A percentile compares a stretch with the other conserved stretches of the same genome.
phyloP scores from a whole-genome alignment of 352 stramenopile species.

The Phytophthora constricta region DNA sequence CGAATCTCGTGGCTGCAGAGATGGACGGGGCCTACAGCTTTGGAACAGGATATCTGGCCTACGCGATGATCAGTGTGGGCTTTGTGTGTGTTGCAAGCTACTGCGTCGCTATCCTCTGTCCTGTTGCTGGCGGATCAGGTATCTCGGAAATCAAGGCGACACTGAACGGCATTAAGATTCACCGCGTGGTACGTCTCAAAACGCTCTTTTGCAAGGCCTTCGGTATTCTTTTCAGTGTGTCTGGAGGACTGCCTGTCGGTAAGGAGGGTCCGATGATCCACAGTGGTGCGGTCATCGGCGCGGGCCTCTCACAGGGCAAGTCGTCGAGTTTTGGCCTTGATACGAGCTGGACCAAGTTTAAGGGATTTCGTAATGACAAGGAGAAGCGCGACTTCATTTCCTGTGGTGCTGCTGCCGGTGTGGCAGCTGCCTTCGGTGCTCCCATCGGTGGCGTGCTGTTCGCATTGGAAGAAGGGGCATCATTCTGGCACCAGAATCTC shows the following conservation, averaged over 20 bases:
- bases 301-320: constrained; percentile 95
- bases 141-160: constrained; percentile 99
- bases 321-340: constrained; percentile 88
- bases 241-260: constrained; percentile 74
- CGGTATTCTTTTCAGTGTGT: constrained; percentile 87
- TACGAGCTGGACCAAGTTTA: constrained; percentile 90
- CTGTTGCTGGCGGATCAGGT: constrained; percentile 94
- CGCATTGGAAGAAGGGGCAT: constrained; percentile 97
- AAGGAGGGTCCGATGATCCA: constrained; percentile 94
- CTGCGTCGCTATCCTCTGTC: constrained; percentile 95
- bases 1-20: constrained; percentile 74
- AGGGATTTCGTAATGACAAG: constrained; percentile 94
- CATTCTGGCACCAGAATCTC: constrained; percentile 98
- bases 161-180: constrained; percentile 98
- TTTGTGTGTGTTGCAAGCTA: constrained; percentile 93
- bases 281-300: constrained; percentile 93
- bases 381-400: constrained; percentile 98
- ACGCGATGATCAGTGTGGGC: constrained; percentile 90
- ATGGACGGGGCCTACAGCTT: constrained; percentile 53
- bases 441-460: constrained; percentile 99
- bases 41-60: constrained; percentile 87
- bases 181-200: constrained; percentile 95
- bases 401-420: constrained; percentile 96
- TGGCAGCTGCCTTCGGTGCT: constrained; percentile 97
- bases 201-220: constrained; percentile 97